Evolutionary conservation across 75 land plant genomes (phyloP).

Genomic region (Gnetum montanum): DNA sequence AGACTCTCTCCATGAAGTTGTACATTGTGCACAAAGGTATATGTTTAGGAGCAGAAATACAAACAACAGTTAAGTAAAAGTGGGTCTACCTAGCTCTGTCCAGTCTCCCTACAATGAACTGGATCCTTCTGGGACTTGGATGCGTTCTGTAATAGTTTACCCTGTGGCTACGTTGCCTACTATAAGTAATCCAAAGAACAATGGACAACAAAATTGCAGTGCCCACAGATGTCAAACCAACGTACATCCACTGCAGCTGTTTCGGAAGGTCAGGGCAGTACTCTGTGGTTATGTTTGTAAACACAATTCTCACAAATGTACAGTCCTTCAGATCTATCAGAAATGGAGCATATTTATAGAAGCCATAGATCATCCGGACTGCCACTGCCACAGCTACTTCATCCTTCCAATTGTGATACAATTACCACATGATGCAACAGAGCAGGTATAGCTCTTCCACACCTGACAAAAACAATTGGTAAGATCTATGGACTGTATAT

Average conservation of each 20-base stretch:
- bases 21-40: too few species aligned
- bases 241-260: slow-evolving; percentile 42
- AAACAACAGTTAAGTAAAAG: too few species aligned
- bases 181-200: slow-evolving; percentile 59
- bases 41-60: too few species aligned
- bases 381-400: slow-evolving; percentile 53
- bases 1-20: too few species aligned
- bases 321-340: slow-evolving; percentile 66
- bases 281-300: slow-evolving; percentile 28
- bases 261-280: slow-evolving; percentile 52
- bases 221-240: slow-evolving; percentile 56
- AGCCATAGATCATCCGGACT: slow-evolving; percentile 50
- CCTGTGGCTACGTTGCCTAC: slow-evolving; percentile 59
- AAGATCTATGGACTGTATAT: too few species aligned
- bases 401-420: slow-evolving; percentile 47
- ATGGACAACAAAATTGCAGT: slow-evolving; percentile 68
- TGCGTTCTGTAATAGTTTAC: too few species aligned
- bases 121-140: too few species aligned
- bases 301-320: slow-evolving; percentile 61
- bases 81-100: too few species aligned
- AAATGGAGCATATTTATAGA: slow-evolving; percentile 56
- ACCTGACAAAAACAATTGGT: slow-evolving; percentile 36
- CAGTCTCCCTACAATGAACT: too few species aligned
- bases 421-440: slow-evolving; percentile 20
- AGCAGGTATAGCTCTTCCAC: slow-evolving; percentile 59